Evolutionary conservation across 2,329 filamentous ascomycete species (phyloP).

Genomic region (Daldinia sp.): DNA sequence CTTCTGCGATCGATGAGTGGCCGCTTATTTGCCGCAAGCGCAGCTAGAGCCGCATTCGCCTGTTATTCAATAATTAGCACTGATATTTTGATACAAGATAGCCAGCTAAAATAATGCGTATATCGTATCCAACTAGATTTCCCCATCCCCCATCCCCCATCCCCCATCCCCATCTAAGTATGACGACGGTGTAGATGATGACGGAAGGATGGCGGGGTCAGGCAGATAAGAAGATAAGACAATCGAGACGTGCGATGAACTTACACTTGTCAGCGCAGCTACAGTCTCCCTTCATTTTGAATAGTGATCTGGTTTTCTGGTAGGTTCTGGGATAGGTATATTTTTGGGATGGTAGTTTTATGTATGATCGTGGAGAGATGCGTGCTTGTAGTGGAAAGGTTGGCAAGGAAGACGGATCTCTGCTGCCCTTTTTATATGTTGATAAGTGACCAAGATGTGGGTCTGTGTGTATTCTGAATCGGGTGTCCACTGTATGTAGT

Average conservation of each 20-base stretch:
- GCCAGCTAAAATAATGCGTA: too few species aligned
- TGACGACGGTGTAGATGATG: not conserved
- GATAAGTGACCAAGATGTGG: constrained; percentile 17
- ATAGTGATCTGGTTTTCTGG: constrained; percentile 5
- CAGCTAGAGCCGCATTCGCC: constrained; percentile 33
- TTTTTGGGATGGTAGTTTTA: too few species aligned
- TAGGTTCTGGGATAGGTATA: too few species aligned
- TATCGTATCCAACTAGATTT: too few species aligned
- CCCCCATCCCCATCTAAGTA: too few species aligned
- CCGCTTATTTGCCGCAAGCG: constrained; percentile 34
- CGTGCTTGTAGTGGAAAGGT: constrained; percentile 5
- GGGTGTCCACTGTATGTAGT: constrained; percentile 1
- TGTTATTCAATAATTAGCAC: not conserved
- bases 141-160: too few species aligned
- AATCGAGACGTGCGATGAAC: not conserved
- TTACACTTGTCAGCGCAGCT: constrained; percentile 37
- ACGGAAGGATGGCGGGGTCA: constrained; percentile 5
- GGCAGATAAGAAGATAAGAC: too few species aligned
- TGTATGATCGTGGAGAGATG: constrained; percentile 1
- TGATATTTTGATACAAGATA: not conserved
- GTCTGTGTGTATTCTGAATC: constrained; percentile 24
- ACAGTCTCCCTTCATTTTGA: constrained; percentile 37
- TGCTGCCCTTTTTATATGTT: constrained; percentile 24
- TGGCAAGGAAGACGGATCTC: not conserved
- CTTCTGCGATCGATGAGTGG: not conserved